These are phyloP conservation scores for Ophiobolus disseminans DNA, from an alignment of 2,329 filamentous ascomycete genomes.

Conservation along the genomic window DNA sequence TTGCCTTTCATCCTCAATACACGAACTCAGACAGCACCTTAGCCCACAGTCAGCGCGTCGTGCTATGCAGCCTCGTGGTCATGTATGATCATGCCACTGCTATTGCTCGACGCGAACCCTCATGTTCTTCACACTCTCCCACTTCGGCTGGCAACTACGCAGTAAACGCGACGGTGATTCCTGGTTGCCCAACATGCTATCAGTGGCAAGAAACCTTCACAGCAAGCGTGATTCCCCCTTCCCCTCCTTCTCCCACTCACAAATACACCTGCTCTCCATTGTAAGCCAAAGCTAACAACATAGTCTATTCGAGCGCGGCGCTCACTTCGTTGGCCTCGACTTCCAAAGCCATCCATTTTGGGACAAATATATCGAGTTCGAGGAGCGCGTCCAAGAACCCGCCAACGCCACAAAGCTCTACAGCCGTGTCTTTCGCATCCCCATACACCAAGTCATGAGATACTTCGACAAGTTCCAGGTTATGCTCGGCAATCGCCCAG, in stretches of 20 bases:
- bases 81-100: too few species aligned
- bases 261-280: not conserved
- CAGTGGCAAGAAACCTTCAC: conserved; percentile 29
- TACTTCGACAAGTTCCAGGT: conserved; percentile 92
- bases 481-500: conserved; percentile 72
- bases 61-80: conserved; percentile 24
- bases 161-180: too few species aligned
- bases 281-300: conserved; percentile 17
- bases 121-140: too few species aligned
- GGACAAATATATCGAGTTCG: conserved; percentile 98
- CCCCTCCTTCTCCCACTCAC: not conserved
- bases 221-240: conserved; percentile 21
- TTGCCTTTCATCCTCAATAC: conserved; percentile 35
- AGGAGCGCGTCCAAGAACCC: conserved; percentile 71
- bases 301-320: conserved; percentile 92
- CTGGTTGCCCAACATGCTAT: too few species aligned
- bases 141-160: too few species aligned
- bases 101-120: too few species aligned
- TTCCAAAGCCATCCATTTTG: conserved; percentile 96
- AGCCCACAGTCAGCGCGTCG: conserved; percentile 28
- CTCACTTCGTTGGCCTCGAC: conserved; percentile 84
- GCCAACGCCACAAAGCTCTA: conserved; percentile 82
- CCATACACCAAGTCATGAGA: conserved; percentile 92
- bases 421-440: conserved; percentile 82
- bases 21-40: conserved; percentile 36